Evolutionary conservation across 495 filamentous ascomycete genomes (phyloP).

Genomic region (Aspergillus homomorphus): DNA sequence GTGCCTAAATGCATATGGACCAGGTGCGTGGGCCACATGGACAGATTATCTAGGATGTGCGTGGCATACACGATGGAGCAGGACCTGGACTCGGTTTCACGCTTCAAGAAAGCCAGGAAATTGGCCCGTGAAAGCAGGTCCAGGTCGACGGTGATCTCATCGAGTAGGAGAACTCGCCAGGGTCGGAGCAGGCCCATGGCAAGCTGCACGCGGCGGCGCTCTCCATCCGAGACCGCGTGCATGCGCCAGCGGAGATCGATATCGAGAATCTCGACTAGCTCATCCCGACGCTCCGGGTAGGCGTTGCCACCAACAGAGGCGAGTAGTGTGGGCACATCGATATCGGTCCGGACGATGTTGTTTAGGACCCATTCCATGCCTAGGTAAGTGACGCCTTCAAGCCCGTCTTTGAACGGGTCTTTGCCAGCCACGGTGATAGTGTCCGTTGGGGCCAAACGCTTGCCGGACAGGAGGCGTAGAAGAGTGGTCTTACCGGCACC

Average conservation of each 20-base stretch:
- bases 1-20: slow-evolving; percentile 89
- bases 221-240: slow-evolving; percentile 91
- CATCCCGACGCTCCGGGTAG: slow-evolving; percentile 77
- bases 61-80: slow-evolving; percentile 98
- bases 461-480: slow-evolving; percentile 85
- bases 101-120: slow-evolving; percentile 83
- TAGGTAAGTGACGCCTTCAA: slow-evolving; percentile 94
- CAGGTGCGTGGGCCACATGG: slow-evolving; percentile 89
- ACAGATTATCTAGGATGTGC: slow-evolving; percentile 91
- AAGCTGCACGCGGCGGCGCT: slow-evolving; percentile 86
- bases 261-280: slow-evolving; percentile 83
- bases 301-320: slow-evolving; percentile 79
- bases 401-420: slow-evolving; percentile 83
- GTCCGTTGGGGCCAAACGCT: slow-evolving; percentile 75
- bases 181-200: slow-evolving; percentile 95
- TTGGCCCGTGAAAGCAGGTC: slow-evolving; percentile 79
- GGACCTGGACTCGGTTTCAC: slow-evolving; percentile 74
- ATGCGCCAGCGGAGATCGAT: slow-evolving; percentile 91
- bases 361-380: slow-evolving; percentile 99
- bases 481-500: slow-evolving; percentile 97
- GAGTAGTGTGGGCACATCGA: slow-evolving; percentile 82
- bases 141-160: slow-evolving; percentile 97
- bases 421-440: slow-evolving; percentile 72
- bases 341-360: slow-evolving; percentile 90
- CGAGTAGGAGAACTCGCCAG: slow-evolving; percentile 85